phyloP scores from a whole-genome alignment of 192 early-diverging fungal species.

The Coemansia sp. region DNA sequence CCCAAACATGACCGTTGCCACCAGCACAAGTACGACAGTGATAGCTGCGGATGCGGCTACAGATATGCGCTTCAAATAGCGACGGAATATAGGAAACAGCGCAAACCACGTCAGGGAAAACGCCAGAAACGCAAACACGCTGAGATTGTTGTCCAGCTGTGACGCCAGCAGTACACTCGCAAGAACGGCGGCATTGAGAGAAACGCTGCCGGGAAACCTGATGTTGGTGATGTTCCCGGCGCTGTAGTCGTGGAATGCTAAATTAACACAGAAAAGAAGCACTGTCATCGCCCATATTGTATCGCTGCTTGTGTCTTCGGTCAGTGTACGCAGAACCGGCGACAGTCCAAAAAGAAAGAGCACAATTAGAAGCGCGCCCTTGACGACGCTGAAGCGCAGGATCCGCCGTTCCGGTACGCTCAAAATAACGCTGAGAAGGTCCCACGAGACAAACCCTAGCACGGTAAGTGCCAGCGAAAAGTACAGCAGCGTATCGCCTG shows the following conservation, averaged over 20 bases:
- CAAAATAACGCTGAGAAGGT: slow-evolving; percentile 39
- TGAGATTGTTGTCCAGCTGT: slow-evolving; percentile 74
- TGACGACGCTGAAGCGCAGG: slow-evolving; percentile 46
- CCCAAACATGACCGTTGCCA: slow-evolving; percentile 65
- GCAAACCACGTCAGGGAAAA: slow-evolving; percentile 92
- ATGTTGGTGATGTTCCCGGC: slow-evolving; percentile 45
- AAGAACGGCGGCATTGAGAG: slow-evolving; percentile 95
- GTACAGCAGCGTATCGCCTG: slow-evolving; percentile 61
- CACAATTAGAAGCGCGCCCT: slow-evolving; percentile 73
- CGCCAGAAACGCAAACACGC: slow-evolving; percentile 84
- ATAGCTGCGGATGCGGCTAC: slow-evolving; percentile 57
- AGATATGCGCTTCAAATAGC: slow-evolving; percentile 68
- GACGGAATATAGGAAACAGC: slow-evolving; percentile 89
- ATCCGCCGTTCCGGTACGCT: slow-evolving; percentile 45
- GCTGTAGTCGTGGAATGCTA: slow-evolving; percentile 89
- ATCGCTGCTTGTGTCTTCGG: slow-evolving; percentile 84
- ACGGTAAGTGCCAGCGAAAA: slow-evolving; percentile 60
- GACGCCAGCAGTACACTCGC: slow-evolving; percentile 91
- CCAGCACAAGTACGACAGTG: slow-evolving; percentile 61
- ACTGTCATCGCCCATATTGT: slow-evolving; percentile 92
- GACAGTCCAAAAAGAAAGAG: slow-evolving; percentile 79
- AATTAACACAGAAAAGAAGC: slow-evolving; percentile 78
- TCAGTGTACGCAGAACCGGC: slow-evolving; percentile 89
- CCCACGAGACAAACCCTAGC: slow-evolving; percentile 74
- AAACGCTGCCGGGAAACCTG: slow-evolving; percentile 90